phyloP scores from a whole-genome alignment of 2,329 filamentous ascomycete species.

The Sporothrix dimorphospora region DNA sequence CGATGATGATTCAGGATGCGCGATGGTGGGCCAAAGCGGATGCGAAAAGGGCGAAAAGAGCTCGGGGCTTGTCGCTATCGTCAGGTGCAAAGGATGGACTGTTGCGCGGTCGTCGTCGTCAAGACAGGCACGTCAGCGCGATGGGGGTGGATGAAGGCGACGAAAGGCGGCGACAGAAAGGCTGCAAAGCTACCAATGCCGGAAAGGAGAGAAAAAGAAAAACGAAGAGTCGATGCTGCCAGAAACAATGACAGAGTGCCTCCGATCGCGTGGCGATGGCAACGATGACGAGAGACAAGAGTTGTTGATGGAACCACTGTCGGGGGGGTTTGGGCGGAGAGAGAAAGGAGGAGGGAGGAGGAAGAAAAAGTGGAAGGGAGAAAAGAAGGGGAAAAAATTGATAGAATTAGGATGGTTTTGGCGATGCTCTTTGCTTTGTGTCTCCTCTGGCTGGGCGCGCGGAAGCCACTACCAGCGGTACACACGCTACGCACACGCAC shows the following conservation, averaged over 20 bases:
- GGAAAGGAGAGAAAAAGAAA: neutral
- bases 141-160: neutral
- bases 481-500: constrained; percentile 20
- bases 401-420: constrained; percentile 28
- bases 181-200: neutral
- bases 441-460: constrained; percentile 25
- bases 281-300: constrained; percentile 16
- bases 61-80: neutral
- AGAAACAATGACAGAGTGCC: neutral
- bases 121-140: constrained; percentile 4
- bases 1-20: neutral
- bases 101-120: constrained; percentile 8
- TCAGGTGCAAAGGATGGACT: neutral
- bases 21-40: neutral
- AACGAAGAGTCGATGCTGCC: neutral
- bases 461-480: constrained; percentile 25
- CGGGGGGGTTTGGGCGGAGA: constrained; percentile 16
- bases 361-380: constrained; percentile 21
- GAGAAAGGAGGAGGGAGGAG: constrained; percentile 12
- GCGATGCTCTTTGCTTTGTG: constrained; percentile 29
- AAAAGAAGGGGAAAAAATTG: constrained; percentile 26
- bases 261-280: constrained; percentile 21
- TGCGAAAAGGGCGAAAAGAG: neutral
- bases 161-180: neutral
- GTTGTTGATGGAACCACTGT: constrained; percentile 17